phyloP scores from a whole-genome alignment of 2,329 filamentous ascomycete genomes.

The Fusarium sp. region DNA sequence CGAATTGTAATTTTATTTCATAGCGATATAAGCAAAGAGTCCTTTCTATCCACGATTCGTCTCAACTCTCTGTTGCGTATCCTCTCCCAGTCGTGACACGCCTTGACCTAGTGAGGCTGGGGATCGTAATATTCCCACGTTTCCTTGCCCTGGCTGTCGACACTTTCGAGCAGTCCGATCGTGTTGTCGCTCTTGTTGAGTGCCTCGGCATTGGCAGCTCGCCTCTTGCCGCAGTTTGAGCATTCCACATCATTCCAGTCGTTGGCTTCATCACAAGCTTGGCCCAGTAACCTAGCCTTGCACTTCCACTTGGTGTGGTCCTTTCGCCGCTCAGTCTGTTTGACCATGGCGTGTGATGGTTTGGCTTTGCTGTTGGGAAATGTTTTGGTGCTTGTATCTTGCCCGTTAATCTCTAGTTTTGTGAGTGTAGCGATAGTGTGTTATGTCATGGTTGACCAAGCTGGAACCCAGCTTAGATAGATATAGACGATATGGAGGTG shows the following conservation, averaged over 20 bases:
- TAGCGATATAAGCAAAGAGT: not conserved
- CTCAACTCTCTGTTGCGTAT: no score
- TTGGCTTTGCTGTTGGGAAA: not conserved
- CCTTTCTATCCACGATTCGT: no score
- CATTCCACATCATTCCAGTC: not conserved
- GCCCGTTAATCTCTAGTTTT: no score
- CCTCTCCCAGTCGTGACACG: no score
- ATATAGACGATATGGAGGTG: not conserved
- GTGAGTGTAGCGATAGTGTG: not conserved
- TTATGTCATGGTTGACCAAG: fast-evolving
- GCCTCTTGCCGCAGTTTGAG: not conserved
- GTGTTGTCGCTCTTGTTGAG: not conserved
- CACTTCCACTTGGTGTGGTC: constrained; percentile 10
- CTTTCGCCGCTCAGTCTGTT: not conserved
- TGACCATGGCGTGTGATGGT: not conserved
- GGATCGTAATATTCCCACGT: not conserved
- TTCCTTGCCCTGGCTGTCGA: not conserved
- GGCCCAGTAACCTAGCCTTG: not conserved
- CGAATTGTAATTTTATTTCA: not conserved
- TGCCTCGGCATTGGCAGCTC: not conserved
- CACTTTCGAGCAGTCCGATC: not conserved
- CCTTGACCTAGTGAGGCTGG: not conserved
- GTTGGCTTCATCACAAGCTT: not conserved
- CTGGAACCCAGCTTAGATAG: fast-evolving
- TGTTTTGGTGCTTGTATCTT: no score